phyloP scores from a whole-genome alignment of 441 rosid genomes.

The Populus hybrid region DNA sequence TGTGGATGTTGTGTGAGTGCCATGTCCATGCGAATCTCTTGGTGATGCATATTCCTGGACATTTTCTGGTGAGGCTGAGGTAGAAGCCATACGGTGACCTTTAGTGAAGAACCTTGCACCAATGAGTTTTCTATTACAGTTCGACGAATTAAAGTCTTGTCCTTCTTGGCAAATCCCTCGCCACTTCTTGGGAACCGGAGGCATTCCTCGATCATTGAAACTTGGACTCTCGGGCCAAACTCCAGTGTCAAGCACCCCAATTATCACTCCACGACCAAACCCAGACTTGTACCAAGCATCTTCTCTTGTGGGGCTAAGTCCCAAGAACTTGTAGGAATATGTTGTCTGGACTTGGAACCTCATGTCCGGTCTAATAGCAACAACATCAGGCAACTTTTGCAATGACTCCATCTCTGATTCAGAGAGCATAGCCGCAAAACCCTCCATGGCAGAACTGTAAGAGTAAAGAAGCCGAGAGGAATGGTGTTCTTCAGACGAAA shows the following conservation, averaged over 20 bases:
- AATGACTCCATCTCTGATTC: conserved; percentile 44
- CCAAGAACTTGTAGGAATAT: conserved; percentile 76
- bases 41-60: conserved; percentile 72
- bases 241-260: conserved; percentile 75
- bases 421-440: conserved; percentile 78
- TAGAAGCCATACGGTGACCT: conserved; percentile 44
- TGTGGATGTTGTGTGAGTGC: conserved; percentile 85
- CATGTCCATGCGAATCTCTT: conserved; percentile 86
- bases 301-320: conserved; percentile 51
- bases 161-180: conserved; percentile 67
- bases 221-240: conserved; percentile 80
- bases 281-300: conserved; percentile 70
- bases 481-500: conserved; percentile 37
- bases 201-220: conserved; percentile 63
- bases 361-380: conserved; percentile 74
- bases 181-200: conserved; percentile 68
- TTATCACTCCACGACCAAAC: conserved; percentile 68
- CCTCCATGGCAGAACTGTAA: conserved; percentile 78
- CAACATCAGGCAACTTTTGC: conserved; percentile 53
- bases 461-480: conserved; percentile 83
- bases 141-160: conserved; percentile 35
- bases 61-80: conserved; percentile 33
- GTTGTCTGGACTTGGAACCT: conserved; percentile 73
- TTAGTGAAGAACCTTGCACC: conserved; percentile 80
- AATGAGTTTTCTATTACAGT: conserved; percentile 64